Evolutionary conservation across 1,284 basidiomycete genomes (phyloP).

Genomic region (Rhodotorula mucilaginosa): DNA sequence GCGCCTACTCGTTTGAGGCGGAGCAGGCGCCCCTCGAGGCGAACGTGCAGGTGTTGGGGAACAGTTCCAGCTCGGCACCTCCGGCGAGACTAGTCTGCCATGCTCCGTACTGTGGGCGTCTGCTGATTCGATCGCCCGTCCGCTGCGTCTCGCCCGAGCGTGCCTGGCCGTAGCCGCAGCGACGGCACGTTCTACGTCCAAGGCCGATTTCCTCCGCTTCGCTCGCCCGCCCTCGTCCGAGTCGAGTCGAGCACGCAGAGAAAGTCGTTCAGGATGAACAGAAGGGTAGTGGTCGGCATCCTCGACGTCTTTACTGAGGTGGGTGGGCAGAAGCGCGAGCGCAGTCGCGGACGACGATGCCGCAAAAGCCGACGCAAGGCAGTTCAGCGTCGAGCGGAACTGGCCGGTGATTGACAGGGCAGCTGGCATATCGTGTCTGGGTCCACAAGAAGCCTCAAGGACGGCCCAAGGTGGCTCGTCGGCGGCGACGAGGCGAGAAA

Average conservation of each 20-base stretch:
- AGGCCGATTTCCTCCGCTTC: background rate
- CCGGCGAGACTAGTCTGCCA: too few relatives aligned
- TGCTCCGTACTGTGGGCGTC: background rate
- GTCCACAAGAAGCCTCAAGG: too few relatives aligned
- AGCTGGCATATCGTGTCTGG: background rate
- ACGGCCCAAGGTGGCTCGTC: too few relatives aligned
- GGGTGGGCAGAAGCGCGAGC: background rate
- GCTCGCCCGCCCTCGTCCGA: background rate
- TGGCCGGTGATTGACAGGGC: background rate
- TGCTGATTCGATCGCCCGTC: background rate
- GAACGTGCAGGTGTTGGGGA: slow-evolving; percentile 1
- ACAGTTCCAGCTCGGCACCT: background rate
- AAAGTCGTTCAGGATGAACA: background rate
- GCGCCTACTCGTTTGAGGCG: background rate
- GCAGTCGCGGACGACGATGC: background rate
- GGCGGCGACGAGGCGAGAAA: background rate
- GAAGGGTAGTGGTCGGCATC: background rate
- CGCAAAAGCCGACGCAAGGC: slow-evolving; percentile 4
- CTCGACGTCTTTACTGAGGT: background rate
- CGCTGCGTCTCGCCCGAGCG: background rate
- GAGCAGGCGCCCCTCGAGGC: background rate
- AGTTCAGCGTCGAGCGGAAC: background rate
- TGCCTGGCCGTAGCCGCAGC: background rate
- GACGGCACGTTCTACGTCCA: slow-evolving; percentile 3
- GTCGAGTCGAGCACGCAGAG: background rate